Conservation (phyloP, 257 asterid species). For the Apocynum venetum region DNA sequence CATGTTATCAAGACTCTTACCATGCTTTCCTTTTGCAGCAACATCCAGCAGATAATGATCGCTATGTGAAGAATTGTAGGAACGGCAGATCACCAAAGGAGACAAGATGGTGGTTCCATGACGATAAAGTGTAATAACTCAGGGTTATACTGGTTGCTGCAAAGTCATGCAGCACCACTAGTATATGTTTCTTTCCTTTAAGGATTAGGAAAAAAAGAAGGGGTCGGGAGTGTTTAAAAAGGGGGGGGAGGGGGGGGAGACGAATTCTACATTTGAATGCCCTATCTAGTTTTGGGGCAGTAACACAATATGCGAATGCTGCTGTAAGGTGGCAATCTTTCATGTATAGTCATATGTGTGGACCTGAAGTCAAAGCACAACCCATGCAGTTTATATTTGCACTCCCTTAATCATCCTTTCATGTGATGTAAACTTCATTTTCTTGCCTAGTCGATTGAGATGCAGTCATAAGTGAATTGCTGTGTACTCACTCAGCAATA, state of each 20-base stretch:
- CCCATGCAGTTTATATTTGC: conserved; percentile 4
- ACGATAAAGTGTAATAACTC: conserved; percentile 73
- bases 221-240: no score
- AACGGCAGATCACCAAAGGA: conserved; percentile 95
- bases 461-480: neutral
- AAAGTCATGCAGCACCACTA: conserved; percentile 4
- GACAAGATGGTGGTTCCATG: conserved; percentile 99
- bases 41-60: conserved; percentile 93
- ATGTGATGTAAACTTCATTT: neutral
- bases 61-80: conserved; percentile 93
- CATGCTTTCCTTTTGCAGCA: conserved; percentile 49
- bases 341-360: conserved; percentile 8
- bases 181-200: conserved; percentile 13
- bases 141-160: conserved; percentile 21
- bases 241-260: neutral
- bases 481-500: neutral
- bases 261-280: neutral
- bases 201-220: neutral
- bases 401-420: neutral
- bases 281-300: conserved; percentile 8
- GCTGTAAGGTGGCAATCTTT: conserved; percentile 20
- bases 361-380: neutral
- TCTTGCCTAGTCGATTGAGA: neutral
- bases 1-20: neutral
- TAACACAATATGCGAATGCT: conserved; percentile 4